Conservation (phyloP, 768 basidiomycete species). For the Mycena amicta region DNA sequence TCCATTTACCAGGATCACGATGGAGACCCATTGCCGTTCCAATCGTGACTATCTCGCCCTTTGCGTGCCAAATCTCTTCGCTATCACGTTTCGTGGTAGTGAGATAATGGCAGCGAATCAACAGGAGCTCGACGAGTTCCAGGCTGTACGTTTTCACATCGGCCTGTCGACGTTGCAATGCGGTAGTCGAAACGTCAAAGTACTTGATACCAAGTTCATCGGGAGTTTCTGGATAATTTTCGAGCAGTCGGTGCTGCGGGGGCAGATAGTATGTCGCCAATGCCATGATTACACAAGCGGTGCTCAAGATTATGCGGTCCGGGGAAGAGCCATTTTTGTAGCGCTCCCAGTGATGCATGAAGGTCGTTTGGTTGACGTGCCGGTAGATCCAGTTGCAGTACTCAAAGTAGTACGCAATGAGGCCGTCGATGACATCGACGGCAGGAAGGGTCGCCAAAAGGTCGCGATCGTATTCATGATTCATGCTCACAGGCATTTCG, state of each 20-base stretch:
- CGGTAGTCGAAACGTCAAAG: constrained; percentile 67
- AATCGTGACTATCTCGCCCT: constrained; percentile 73
- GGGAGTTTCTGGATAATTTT: constrained; percentile 50
- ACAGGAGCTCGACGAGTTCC: constrained; percentile 75
- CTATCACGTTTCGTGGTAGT: constrained; percentile 73
- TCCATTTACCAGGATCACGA: constrained; percentile 81
- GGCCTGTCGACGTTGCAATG: constrained; percentile 61
- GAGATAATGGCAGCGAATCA: constrained; percentile 73
- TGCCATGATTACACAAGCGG: constrained; percentile 75
- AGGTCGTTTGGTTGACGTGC: constrained; percentile 67
- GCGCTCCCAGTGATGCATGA: constrained; percentile 67
- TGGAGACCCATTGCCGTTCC: constrained; percentile 84
- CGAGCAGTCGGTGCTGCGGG: constrained; percentile 60
- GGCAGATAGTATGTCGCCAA: constrained; percentile 76
- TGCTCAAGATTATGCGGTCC: constrained; percentile 71
- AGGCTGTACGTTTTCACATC: constrained; percentile 65
- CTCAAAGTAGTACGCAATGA: constrained; percentile 79
- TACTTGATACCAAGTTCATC: constrained; percentile 68
- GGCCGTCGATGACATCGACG: constrained; percentile 68
- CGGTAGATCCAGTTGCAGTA: constrained; percentile 90
- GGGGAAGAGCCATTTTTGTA: constrained; percentile 69
- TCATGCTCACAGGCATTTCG: constrained; percentile 41
- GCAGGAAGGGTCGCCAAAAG: constrained; percentile 67
- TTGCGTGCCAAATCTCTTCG: constrained; percentile 79
- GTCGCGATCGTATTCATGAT: constrained; percentile 71